A percentile compares a stretch with the other conserved stretches of the same genome.
Conservation (phyloP, 2,329 filamentous ascomycete genomes). For the Sclerotiophoma versabilis region DNA sequence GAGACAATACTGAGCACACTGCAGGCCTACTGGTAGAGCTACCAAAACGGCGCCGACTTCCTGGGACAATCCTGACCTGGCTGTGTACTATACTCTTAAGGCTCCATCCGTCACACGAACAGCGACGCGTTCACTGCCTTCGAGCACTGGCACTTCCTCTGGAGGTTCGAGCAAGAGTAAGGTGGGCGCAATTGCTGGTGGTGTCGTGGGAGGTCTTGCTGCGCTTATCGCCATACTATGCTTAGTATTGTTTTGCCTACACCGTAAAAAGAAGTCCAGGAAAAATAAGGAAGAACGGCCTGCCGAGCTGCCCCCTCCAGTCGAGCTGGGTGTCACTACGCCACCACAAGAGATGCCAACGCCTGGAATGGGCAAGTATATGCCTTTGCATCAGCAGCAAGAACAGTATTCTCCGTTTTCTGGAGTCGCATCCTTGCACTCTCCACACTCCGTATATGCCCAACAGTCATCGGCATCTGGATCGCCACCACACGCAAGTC, state of each 20-base stretch:
- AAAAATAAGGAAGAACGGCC: constrained; percentile 15
- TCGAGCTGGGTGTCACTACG: constrained; percentile 41
- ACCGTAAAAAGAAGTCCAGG: constrained; percentile 46
- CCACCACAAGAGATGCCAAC: constrained; percentile 41
- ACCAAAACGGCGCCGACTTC: constrained; percentile 59
- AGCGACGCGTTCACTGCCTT: constrained; percentile 57
- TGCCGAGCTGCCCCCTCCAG: constrained; percentile 32
- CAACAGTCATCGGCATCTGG: constrained; percentile 28
- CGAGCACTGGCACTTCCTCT: constrained; percentile 27
- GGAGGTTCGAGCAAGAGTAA: constrained; percentile 32
- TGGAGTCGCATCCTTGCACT: constrained; percentile 17
- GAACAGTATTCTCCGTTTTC: constrained; percentile 16
- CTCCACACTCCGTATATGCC: constrained; percentile 24
- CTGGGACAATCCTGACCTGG: constrained; percentile 61
- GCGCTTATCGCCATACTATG: constrained; percentile 41
- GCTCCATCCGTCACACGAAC: constrained; percentile 57
- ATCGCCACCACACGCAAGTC: constrained; percentile 19
- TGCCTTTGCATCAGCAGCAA: constrained; percentile 34
- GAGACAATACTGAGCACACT: constrained; percentile 27
- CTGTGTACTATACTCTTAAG: constrained; percentile 61
- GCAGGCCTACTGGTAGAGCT: constrained; percentile 59
- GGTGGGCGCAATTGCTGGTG: constrained; percentile 50
- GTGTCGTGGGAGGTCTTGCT: constrained; percentile 49
- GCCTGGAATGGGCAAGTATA: constrained; percentile 35
- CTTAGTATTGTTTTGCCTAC: constrained; percentile 47